A percentile compares a stretch with the other conserved stretches of the same genome.
phyloP scores from a whole-genome alignment of 2,329 filamentous ascomycete genomes.

The Penicillium rolfsii region DNA sequence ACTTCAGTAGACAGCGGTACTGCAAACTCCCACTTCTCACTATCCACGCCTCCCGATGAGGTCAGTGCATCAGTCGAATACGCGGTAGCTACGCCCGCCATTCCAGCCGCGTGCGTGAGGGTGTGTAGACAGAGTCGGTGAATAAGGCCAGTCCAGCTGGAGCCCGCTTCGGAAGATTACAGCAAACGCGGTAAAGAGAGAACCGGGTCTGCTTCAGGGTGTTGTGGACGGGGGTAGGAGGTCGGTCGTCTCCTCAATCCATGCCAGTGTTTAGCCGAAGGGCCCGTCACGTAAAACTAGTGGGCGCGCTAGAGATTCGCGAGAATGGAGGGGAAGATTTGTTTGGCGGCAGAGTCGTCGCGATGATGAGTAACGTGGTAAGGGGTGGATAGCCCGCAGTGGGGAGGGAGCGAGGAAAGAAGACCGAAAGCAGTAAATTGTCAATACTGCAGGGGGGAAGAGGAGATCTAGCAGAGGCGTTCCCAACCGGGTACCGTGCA shows the following conservation, averaged over 20 bases:
- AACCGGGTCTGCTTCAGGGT: slow-evolving; percentile 17
- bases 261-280: slow-evolving; percentile 31
- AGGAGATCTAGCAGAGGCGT: slow-evolving; percentile 1
- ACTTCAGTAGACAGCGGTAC: slow-evolving; percentile 44
- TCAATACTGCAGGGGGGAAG: slow-evolving; percentile 35
- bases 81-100: slow-evolving; percentile 48
- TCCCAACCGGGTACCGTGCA: neutral
- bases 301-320: slow-evolving; percentile 3
- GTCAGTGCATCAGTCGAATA: slow-evolving; percentile 46
- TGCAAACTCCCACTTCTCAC: slow-evolving; percentile 44
- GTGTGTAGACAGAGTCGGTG: slow-evolving; percentile 3
- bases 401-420: slow-evolving; percentile 13
- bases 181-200: slow-evolving; percentile 21
- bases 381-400: slow-evolving; percentile 24
- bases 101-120: slow-evolving; percentile 29
- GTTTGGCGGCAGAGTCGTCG: neutral
- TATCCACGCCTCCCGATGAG: slow-evolving; percentile 40
- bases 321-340: slow-evolving; percentile 1
- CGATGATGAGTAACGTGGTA: slow-evolving; percentile 9
- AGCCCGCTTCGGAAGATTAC: slow-evolving; percentile 25
- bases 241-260: slow-evolving; percentile 31
- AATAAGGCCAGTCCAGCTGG: slow-evolving; percentile 43
- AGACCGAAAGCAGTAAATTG: slow-evolving; percentile 39
- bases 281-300: slow-evolving; percentile 14
- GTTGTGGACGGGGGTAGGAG: slow-evolving; percentile 3